Base-by-base conservation (phyloP, 2,329 filamentous ascomycete genomes). In the Cercospora nicotianae region DNA sequence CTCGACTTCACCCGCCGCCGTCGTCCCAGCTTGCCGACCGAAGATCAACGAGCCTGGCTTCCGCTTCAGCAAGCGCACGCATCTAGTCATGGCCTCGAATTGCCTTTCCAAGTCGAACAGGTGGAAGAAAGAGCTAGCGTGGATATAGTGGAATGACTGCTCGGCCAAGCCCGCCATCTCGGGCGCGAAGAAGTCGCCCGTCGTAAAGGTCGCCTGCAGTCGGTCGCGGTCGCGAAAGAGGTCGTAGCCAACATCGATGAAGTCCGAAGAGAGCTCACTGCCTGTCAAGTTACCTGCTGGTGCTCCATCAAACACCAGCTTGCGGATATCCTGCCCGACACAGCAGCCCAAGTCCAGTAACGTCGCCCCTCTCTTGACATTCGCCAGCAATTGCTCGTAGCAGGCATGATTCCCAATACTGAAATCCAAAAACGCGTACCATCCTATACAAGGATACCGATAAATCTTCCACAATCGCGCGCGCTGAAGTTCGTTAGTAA, bases 41-140 rank as follows among this genome's bases (percentile, higher is more conserved):
- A 39, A 39, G 33, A 39, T 16, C 13, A 39, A 16, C 13, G 33
- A 39, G 5, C 33, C 33, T 5, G 33, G 33, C 33, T 39, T 39
- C 5, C 7, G 33, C 33, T 39, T 39, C 33, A 39, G 33, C 13
- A 39, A 7, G 33, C 33, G 33, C 33, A 39, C 33, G 5, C 33
- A 39, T 16, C 33, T 2, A 16, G 33, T 16, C 33, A 39, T 39
- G 33, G 33, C 33, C 16, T 16, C 33, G 33, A 39, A 39, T 39
- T 39, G 33, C 65, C 73, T 73, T 1, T 81, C 78, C 70, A 74
- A 80, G 31, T 77, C 74, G 68, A 82, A 84, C 6, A 83, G 73
- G 62, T 84, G 82, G 48, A 84, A 78, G 72, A 83, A 81, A 0
- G 79, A 79, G 0, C 77, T 77, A 1, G 81, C 75, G 31, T 81